Conservation (phyloP, 768 basidiomycete species). For the Daedaleopsis nitida region DNA sequence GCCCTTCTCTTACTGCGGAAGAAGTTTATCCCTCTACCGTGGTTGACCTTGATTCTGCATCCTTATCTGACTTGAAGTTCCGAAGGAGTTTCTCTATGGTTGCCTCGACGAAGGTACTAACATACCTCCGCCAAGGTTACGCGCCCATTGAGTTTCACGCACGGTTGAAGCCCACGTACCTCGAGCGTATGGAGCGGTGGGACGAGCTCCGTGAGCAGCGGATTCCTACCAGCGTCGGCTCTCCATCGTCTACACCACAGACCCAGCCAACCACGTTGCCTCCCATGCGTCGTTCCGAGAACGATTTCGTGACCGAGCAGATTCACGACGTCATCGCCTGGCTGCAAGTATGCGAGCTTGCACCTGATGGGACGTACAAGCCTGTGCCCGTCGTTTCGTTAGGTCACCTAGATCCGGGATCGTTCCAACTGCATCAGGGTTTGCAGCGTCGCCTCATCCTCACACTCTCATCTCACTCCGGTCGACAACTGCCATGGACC, state of each 20-base stretch:
- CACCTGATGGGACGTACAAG: constrained; percentile 78
- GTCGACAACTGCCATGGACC: constrained; percentile 86
- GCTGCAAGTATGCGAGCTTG: constrained; percentile 85
- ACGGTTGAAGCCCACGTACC: constrained; percentile 74
- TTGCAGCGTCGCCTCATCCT: constrained; percentile 83
- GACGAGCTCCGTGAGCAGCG: constrained; percentile 88
- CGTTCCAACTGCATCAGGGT: constrained; percentile 90
- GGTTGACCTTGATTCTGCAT: constrained; percentile 70
- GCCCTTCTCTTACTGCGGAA: constrained; percentile 66
- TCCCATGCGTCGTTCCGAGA: constrained; percentile 92
- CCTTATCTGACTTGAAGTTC: constrained; percentile 81
- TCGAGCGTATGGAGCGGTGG: constrained; percentile 91
- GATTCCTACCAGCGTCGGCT: constrained; percentile 38
- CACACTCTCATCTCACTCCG: constrained; percentile 83
- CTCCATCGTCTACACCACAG: constrained; percentile 33
- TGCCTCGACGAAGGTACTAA: constrained; percentile 70
- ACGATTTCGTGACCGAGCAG: constrained; percentile 86
- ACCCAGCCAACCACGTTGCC: constrained; percentile 47
- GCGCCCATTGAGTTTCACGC: constrained; percentile 93
- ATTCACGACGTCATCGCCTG: constrained; percentile 89
- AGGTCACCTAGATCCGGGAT: constrained; percentile 76
- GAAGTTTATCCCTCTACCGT: constrained; percentile 79
- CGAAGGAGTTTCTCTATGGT: constrained; percentile 80
- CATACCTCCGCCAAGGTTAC: constrained; percentile 73
- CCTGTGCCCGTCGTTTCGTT: constrained; percentile 83